Conservation (phyloP, 257 asterid genomes). For the Agastache rugosa region DNA sequence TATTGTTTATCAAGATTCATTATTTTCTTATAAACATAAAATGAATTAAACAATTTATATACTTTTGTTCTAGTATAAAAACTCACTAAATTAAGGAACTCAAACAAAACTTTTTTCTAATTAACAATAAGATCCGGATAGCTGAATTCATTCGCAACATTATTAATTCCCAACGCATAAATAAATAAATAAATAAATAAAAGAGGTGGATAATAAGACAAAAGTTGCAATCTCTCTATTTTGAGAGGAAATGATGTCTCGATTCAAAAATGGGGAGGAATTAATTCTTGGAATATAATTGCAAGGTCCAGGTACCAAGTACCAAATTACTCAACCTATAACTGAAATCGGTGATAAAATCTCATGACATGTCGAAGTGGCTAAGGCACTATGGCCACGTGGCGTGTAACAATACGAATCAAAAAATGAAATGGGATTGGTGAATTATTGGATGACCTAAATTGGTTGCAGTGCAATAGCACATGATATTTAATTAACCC, state of each 20-base stretch:
- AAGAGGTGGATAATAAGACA: background rate
- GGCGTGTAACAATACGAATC: background rate
- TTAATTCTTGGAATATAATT: background rate
- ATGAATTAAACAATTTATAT: too few species aligned
- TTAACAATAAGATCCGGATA: too few species aligned
- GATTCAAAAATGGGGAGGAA: background rate
- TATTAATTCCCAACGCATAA: too few species aligned
- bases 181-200: too few species aligned
- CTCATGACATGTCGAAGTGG: background rate
- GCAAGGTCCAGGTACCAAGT: background rate
- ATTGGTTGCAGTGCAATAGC: background rate
- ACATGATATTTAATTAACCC: background rate
- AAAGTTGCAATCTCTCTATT: background rate
- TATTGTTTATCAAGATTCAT: too few species aligned
- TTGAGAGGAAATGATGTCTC: background rate
- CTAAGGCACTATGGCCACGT: background rate
- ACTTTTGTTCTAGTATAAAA: too few species aligned
- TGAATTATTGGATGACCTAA: slow-evolving; percentile 14
- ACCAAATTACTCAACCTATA: slow-evolving; percentile 1
- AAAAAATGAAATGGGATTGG: background rate
- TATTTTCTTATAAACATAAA: too few species aligned
- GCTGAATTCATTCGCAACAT: too few species aligned
- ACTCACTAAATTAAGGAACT: too few species aligned
- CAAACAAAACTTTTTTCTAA: too few species aligned
- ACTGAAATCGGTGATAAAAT: background rate